phyloP scores from a whole-genome alignment of 139 green algal genomes.

The Microglena sp. region DNA sequence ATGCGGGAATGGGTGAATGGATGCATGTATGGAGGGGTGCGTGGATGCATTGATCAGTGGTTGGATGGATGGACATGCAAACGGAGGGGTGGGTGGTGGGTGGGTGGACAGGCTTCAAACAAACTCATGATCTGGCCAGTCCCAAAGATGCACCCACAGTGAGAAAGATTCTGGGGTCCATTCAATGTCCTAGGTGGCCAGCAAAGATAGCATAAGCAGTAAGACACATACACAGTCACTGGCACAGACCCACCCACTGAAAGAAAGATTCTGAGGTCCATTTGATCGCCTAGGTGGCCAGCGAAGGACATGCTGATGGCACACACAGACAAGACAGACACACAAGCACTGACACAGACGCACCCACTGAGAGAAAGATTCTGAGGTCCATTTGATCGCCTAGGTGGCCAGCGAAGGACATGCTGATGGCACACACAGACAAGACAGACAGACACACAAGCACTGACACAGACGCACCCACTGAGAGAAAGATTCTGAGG shows the following conservation, averaged over 20 bases:
- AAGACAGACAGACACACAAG: too few relatives aligned
- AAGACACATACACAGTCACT: neutral
- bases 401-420: too few relatives aligned
- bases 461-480: too few relatives aligned
- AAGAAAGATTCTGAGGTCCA: neutral
- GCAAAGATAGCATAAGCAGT: constrained; percentile 40
- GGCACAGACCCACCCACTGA: neutral
- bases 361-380: neutral
- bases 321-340: neutral
- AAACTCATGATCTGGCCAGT: too few relatives aligned
- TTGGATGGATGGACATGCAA: too few relatives aligned
- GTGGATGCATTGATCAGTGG: too few relatives aligned
- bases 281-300: too few relatives aligned
- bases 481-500: constrained; percentile 76
- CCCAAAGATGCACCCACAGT: constrained; percentile 34
- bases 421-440: too few relatives aligned
- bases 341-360: neutral
- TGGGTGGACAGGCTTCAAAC: too few relatives aligned
- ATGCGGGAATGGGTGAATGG: too few relatives aligned
- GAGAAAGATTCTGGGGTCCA: constrained; percentile 85
- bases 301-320: neutral
- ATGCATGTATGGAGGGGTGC: too few relatives aligned
- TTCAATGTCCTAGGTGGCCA: constrained; percentile 78
- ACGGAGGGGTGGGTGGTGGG: too few relatives aligned
- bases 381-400: neutral